Evolutionary conservation across 176 grass and related monocot species (phyloP).

Genomic region (Triticum monococcum): DNA sequence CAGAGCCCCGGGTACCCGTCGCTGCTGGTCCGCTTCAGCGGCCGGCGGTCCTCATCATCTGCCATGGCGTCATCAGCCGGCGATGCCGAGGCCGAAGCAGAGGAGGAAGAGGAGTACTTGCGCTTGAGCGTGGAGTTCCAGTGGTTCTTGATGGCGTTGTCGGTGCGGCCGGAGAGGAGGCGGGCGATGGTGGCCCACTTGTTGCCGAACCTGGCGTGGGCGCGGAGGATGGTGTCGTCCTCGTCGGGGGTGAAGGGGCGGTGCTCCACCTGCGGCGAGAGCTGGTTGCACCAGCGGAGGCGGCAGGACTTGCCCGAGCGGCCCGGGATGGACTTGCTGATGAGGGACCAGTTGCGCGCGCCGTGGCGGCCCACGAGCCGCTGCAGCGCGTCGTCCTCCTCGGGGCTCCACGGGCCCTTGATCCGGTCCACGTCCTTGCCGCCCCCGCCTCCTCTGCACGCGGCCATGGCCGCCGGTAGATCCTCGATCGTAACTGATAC

Average conservation of each 20-base stretch:
- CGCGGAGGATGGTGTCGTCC: conserved; percentile 86
- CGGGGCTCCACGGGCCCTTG: conserved; percentile 95
- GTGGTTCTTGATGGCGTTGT: conserved; percentile 99
- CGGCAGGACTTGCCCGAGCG: conserved; percentile 87
- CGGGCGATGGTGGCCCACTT: conserved; percentile 96
- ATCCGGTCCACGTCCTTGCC: conserved; percentile 72
- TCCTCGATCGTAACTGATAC: background rate
- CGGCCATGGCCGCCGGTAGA: background rate
- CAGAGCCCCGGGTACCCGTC: conserved; percentile 44
- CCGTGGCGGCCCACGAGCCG: conserved; percentile 63
- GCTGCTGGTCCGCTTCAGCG: conserved; percentile 70
- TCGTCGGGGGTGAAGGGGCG: conserved; percentile 80
- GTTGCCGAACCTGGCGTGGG: conserved; percentile 74
- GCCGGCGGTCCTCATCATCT: conserved; percentile 28
- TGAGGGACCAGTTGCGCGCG: conserved; percentile 87
- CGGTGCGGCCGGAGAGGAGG: conserved; percentile 74
- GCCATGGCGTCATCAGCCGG: background rate
- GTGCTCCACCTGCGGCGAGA: conserved; percentile 92
- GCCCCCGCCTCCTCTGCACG: conserved; percentile 3
- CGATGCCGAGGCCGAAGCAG: rapidly evolving
- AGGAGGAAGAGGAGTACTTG: conserved; percentile 14
- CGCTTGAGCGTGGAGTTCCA: conserved; percentile 98
- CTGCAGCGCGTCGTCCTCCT: conserved; percentile 95
- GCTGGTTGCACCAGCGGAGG: conserved; percentile 94
- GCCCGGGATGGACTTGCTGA: conserved; percentile 79